Conservation (phyloP, 306 rosid genomes). For the Mucuna pruriens region DNA sequence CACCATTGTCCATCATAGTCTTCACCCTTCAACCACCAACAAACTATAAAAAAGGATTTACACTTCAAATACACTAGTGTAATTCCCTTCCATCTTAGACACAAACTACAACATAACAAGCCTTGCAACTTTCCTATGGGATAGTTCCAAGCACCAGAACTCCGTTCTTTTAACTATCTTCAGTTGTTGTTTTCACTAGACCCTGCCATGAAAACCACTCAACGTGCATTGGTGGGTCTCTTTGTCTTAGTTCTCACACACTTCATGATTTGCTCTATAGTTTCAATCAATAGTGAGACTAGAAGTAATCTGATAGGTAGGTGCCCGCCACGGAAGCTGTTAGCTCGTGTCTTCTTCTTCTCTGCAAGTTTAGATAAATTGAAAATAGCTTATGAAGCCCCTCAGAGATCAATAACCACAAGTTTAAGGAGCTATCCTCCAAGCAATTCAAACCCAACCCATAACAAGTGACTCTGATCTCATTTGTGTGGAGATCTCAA, state of each 20-base stretch:
- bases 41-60: constrained; percentile 13
- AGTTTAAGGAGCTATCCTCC: constrained; percentile 65
- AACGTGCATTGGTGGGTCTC: constrained; percentile 44
- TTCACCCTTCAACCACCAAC: constrained; percentile 25
- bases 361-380: constrained; percentile 43
- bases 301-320: constrained; percentile 38
- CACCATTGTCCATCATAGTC: background rate
- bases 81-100: constrained; percentile 1
- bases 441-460: constrained; percentile 77
- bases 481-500: constrained; percentile 40
- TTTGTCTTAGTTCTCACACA: constrained; percentile 52
- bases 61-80: constrained; percentile 17
- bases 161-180: constrained; percentile 14
- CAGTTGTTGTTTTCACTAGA: constrained; percentile 29
- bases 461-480: constrained; percentile 54
- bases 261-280: constrained; percentile 41
- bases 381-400: constrained; percentile 42
- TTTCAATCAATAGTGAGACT: constrained; percentile 40
- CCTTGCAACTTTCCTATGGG: constrained; percentile 37
- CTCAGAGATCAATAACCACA: constrained; percentile 52
- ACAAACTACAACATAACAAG: constrained; percentile 39
- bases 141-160: constrained; percentile 29
- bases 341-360: constrained; percentile 43
- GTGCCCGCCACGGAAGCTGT: constrained; percentile 53
- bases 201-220: constrained; percentile 60